phyloP scores from a whole-genome alignment of 2,329 filamentous ascomycete species.

The Venturiaceae sp. region DNA sequence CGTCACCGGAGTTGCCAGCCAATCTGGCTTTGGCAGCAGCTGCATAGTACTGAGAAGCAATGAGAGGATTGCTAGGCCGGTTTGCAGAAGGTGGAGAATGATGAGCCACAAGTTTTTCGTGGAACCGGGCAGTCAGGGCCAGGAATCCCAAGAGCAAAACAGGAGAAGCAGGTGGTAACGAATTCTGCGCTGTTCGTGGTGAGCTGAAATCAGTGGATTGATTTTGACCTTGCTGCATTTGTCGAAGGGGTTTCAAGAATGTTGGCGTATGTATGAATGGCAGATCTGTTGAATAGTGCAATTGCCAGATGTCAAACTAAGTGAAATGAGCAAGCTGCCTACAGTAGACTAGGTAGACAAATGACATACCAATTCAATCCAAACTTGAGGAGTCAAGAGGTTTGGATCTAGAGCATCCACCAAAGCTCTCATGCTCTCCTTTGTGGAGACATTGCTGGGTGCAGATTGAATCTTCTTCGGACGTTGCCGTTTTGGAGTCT shows the following conservation, averaged over 20 bases:
- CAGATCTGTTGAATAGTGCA: constrained; percentile 63
- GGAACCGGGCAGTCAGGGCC: constrained; percentile 60
- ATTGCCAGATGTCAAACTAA: constrained; percentile 56
- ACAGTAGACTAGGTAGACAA: background rate
- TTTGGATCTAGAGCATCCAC: constrained; percentile 53
- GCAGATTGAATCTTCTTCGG: constrained; percentile 28
- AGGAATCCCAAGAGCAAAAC: constrained; percentile 56
- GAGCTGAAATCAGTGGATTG: constrained; percentile 22
- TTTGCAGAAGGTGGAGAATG: constrained; percentile 41
- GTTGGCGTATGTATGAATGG: constrained; percentile 61
- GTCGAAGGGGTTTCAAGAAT: constrained; percentile 40
- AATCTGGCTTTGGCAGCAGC: constrained; percentile 44
- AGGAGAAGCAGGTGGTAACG: constrained; percentile 40
- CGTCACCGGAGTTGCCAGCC: constrained; percentile 37
- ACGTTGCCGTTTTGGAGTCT: constrained; percentile 24
- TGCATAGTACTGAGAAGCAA: constrained; percentile 57
- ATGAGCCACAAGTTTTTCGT: constrained; percentile 46
- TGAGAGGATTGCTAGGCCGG: constrained; percentile 40
- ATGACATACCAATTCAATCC: constrained; percentile 48
- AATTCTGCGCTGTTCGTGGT: constrained; percentile 17
- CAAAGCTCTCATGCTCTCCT: constrained; percentile 30
- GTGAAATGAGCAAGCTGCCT: constrained; percentile 6
- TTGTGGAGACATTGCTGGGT: constrained; percentile 27
- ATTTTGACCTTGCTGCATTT: constrained; percentile 13
- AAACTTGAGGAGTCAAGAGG: constrained; percentile 54